These are phyloP conservation scores for Candida insectorum DNA, from an alignment of 805 yeast species.

Conservation along the genomic window DNA sequence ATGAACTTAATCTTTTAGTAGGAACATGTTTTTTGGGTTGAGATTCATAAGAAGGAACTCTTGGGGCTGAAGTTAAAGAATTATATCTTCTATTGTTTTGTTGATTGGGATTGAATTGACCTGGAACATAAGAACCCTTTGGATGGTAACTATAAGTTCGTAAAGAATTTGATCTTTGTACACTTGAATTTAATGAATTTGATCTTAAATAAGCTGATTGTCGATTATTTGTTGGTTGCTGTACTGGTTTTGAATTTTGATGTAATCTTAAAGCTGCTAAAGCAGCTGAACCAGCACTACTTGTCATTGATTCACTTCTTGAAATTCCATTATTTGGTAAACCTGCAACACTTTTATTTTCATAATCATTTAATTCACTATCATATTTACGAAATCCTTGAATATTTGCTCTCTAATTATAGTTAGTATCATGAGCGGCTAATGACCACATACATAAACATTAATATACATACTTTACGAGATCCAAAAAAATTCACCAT, in stretches of 20 bases:
- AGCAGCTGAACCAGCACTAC: constrained; percentile 41
- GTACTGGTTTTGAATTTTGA: constrained; percentile 14
- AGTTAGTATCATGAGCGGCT: constrained; percentile 3
- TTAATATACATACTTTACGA: constrained; percentile 9
- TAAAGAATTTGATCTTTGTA: constrained; percentile 28
- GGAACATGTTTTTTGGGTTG: background rate
- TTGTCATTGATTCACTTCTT: constrained; percentile 22
- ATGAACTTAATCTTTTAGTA: constrained; percentile 10
- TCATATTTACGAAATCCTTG: constrained; percentile 35
- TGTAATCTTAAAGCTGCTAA: constrained; percentile 37
- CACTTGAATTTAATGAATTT: constrained; percentile 17
- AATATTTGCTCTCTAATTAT: constrained; percentile 15
- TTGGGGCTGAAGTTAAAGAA: constrained; percentile 15
- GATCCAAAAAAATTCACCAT: constrained; percentile 11
- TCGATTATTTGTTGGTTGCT: constrained; percentile 2
- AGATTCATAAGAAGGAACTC: constrained; percentile 1
- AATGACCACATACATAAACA: too few species aligned
- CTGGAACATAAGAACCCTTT: constrained; percentile 34
- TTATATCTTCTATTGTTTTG: constrained; percentile 16
- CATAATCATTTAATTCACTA: constrained; percentile 22
- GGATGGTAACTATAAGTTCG: constrained; percentile 37
- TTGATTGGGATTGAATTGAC: constrained; percentile 20
- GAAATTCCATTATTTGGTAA: constrained; percentile 17
- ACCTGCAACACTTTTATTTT: constrained; percentile 14
- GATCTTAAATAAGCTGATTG: constrained; percentile 11